A percentile compares a stretch with the other conserved stretches of the same genome.
These are phyloP conservation scores for Sodiomyces alkalinus DNA, from an alignment of 2,329 filamentous ascomycete species.

Conservation along the genomic window DNA sequence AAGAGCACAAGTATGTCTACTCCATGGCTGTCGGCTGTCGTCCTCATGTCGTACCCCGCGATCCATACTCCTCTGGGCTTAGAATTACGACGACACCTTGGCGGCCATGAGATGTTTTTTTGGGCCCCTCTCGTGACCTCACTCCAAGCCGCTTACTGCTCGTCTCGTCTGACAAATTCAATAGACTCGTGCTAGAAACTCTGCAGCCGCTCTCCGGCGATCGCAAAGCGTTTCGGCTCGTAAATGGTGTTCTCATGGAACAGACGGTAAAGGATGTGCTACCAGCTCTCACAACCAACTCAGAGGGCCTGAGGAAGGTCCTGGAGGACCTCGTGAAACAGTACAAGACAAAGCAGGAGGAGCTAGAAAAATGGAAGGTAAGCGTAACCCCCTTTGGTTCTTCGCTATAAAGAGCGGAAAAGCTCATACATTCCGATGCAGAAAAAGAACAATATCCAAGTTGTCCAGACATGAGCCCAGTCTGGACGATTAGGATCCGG, in stretches of 20 bases:
- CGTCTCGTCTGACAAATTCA: slow-evolving; percentile 2
- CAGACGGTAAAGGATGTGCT: slow-evolving; percentile 86
- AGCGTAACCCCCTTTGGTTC: slow-evolving; percentile 13
- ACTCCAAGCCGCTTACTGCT: too few species aligned
- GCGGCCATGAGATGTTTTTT: too few species aligned
- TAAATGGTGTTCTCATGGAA: slow-evolving; percentile 92
- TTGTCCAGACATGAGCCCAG: slow-evolving; percentile 53
- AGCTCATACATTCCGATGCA: slow-evolving; percentile 45
- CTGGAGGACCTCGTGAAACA: slow-evolving; percentile 90
- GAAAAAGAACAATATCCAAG: slow-evolving; percentile 84
- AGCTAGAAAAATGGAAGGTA: slow-evolving; percentile 98
- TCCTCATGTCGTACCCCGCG: too few species aligned
- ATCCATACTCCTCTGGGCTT: too few species aligned
- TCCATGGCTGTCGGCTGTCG: slow-evolving; percentile 5
- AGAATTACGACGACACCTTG: too few species aligned
- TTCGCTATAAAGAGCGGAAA: slow-evolving; percentile 63
- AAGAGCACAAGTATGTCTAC: slow-evolving; percentile 83
- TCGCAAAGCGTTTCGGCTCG: slow-evolving; percentile 96
- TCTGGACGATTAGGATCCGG: too few species aligned
- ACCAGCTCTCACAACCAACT: slow-evolving; percentile 82
- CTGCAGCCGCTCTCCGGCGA: slow-evolving; percentile 67
- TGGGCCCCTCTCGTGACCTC: too few species aligned
- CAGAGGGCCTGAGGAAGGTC: slow-evolving; percentile 85
- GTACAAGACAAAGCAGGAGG: slow-evolving; percentile 87
- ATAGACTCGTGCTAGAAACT: slow-evolving; percentile 85